Conservation (phyloP, 768 basidiomycete species). For the Trametes sanguinea region DNA sequence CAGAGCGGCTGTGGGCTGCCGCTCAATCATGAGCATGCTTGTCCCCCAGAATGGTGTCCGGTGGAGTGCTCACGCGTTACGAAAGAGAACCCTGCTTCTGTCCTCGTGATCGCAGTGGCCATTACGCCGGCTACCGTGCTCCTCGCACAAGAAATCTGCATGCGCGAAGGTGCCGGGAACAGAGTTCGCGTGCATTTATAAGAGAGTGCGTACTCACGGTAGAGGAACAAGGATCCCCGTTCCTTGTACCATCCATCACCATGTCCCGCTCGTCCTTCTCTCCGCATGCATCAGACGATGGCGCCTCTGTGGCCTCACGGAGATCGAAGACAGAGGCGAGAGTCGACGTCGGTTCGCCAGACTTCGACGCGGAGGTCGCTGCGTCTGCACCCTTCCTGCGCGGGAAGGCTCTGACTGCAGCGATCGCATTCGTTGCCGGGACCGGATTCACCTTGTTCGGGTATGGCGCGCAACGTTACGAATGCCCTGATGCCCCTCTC, state of each 20-base stretch:
- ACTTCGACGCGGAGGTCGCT: slow-evolving; percentile 40
- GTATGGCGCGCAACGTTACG: slow-evolving; percentile 30
- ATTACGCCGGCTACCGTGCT: slow-evolving; percentile 4
- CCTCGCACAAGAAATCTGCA: slow-evolving; percentile 6
- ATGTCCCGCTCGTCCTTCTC: slow-evolving; percentile 22
- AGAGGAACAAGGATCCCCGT: background rate
- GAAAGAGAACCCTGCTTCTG: slow-evolving; percentile 10
- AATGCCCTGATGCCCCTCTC: background rate
- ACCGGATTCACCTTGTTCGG: slow-evolving; percentile 67
- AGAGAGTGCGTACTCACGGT: background rate
- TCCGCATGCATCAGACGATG: slow-evolving; percentile 3
- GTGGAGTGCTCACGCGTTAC: slow-evolving; percentile 19
- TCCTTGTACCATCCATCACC: background rate
- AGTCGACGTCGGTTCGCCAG: slow-evolving; percentile 10
- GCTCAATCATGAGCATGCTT: background rate
- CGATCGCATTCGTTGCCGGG: slow-evolving; percentile 58
- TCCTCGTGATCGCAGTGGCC: slow-evolving; percentile 14
- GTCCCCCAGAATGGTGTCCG: slow-evolving; percentile 8
- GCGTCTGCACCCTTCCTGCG: slow-evolving; percentile 38
- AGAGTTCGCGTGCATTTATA: slow-evolving; percentile 6
- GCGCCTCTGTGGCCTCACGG: slow-evolving; percentile 7
- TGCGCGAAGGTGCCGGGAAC: background rate
- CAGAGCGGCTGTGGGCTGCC: background rate
- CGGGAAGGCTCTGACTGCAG: slow-evolving; percentile 48
- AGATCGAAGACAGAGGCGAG: slow-evolving; percentile 7